phyloP scores from a whole-genome alignment of 495 filamentous ascomycete genomes.

The Penicillium bovifimosum region DNA sequence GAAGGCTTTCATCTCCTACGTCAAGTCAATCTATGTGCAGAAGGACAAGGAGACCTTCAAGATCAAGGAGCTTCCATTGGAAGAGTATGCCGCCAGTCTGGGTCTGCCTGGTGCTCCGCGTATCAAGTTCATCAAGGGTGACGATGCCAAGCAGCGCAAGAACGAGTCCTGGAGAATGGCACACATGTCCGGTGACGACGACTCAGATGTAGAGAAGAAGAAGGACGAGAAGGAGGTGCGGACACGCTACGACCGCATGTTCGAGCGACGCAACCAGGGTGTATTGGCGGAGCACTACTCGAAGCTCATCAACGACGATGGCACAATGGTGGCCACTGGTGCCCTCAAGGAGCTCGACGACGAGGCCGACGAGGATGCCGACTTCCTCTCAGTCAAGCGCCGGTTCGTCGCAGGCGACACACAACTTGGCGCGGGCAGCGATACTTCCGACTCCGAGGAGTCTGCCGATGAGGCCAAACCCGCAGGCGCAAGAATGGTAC shows the following conservation, averaged over 20 bases:
- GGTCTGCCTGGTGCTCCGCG: conserved; percentile 86
- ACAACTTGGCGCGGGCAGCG: conserved; percentile 21
- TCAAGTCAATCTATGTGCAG: conserved; percentile 75
- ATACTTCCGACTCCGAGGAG: conserved; percentile 17
- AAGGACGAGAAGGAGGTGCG: conserved; percentile 64
- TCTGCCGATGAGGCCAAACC: conserved; percentile 18
- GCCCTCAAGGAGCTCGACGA: conserved; percentile 26
- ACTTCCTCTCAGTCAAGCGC: conserved; percentile 87
- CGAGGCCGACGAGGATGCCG: conserved; percentile 60
- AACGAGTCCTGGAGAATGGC: conserved; percentile 65
- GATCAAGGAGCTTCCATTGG: conserved; percentile 70
- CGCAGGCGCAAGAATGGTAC: conserved; percentile 31
- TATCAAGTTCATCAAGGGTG: conserved; percentile 86
- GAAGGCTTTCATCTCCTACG: conserved; percentile 90
- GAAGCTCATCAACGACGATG: conserved; percentile 71
- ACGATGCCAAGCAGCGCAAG: conserved; percentile 78
- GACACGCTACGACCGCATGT: conserved; percentile 96
- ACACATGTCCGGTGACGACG: conserved; percentile 46
- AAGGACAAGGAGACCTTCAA: conserved; percentile 91
- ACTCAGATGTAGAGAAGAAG: conserved; percentile 47
- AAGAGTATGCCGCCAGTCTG: conserved; percentile 77
- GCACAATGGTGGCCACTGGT: conserved; percentile 36
- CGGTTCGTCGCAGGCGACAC: conserved; percentile 55
- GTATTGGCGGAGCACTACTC: conserved; percentile 89
- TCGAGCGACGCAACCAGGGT: conserved; percentile 89